These are phyloP conservation scores for Talaromyces ruber DNA, from an alignment of 495 filamentous ascomycete species.

Conservation along the genomic window DNA sequence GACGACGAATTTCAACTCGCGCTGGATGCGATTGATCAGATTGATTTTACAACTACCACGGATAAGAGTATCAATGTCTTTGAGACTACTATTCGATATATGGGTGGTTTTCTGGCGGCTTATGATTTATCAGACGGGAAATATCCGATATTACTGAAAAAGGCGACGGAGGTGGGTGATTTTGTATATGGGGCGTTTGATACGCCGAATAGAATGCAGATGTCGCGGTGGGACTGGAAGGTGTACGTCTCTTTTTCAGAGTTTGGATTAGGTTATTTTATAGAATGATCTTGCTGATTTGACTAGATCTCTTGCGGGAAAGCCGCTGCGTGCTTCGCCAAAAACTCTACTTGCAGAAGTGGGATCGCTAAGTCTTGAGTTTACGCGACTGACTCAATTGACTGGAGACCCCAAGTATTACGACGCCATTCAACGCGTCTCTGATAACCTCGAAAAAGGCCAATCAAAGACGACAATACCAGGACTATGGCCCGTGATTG, in stretches of 20 bases:
- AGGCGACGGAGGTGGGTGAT: constrained; percentile 80
- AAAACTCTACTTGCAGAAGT: constrained; percentile 65
- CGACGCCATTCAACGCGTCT: constrained; percentile 86
- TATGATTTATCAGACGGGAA: constrained; percentile 71
- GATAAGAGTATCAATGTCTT: constrained; percentile 63
- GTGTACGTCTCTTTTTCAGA: background rate
- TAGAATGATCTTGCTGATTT: background rate
- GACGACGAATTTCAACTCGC: constrained; percentile 52
- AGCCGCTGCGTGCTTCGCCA: constrained; percentile 29
- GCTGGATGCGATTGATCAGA: constrained; percentile 40
- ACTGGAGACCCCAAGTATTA: constrained; percentile 82
- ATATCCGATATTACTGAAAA: constrained; percentile 61
- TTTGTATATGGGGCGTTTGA: constrained; percentile 89
- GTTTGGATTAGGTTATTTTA: background rate
- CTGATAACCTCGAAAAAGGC: constrained; percentile 64
- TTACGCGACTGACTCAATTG: constrained; percentile 85
- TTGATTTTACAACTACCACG: constrained; percentile 45
- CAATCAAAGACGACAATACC: constrained; percentile 62
- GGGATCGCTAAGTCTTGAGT: constrained; percentile 82
- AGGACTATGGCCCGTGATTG: constrained; percentile 73
- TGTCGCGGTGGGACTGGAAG: constrained; percentile 8
- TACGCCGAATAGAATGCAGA: constrained; percentile 89
- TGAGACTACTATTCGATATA: constrained; percentile 81
- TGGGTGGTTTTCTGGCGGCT: constrained; percentile 75
- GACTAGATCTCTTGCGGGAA: constrained; percentile 24